These are phyloP conservation scores for Lunasporangiospora selenospora DNA, from an alignment of 192 early-diverging fungal species.

Conservation along the genomic window DNA sequence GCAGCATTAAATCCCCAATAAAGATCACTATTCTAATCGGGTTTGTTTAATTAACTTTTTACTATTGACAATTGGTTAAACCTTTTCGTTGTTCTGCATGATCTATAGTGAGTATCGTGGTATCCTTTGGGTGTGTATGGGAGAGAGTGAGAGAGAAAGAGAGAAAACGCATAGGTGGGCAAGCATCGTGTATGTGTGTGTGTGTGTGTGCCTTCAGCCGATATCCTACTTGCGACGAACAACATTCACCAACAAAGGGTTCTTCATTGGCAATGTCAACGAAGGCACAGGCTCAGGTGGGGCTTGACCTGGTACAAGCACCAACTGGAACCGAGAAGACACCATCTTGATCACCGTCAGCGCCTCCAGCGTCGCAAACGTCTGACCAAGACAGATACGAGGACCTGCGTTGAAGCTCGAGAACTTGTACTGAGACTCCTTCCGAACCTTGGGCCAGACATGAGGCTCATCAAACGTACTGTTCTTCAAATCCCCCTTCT, in stretches of 20 bases:
- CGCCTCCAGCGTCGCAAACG: slow-evolving; percentile 40
- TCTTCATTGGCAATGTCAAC: slow-evolving; percentile 49
- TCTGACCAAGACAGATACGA: slow-evolving; percentile 44
- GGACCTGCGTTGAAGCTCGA: slow-evolving; percentile 67
- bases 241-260: slow-evolving; percentile 45
- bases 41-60: no score
- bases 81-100: no score
- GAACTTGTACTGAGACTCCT: slow-evolving; percentile 53
- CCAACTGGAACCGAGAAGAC: slow-evolving; percentile 44
- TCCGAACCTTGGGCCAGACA: slow-evolving; percentile 28
- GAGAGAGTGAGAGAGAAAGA: no score
- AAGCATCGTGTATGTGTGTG: no score
- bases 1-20: no score
- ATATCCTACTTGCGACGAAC: slow-evolving; percentile 8
- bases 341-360: slow-evolving; percentile 20
- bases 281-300: slow-evolving; percentile 23
- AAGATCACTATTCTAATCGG: no score
- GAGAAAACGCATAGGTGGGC: no score
- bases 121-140: no score
- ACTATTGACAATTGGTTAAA: no score
- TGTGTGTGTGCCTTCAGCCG: no score
- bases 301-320: slow-evolving; percentile 35
- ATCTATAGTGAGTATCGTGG: no score
- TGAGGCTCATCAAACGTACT: slow-evolving; percentile 6
- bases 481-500: slow-evolving; percentile 23